Percentiles rank a stretch among this genome's conserved stretches.
These are phyloP conservation scores for Elaeagnus macrophylla DNA, from an alignment of 306 rosid species.

Conservation along the genomic window DNA sequence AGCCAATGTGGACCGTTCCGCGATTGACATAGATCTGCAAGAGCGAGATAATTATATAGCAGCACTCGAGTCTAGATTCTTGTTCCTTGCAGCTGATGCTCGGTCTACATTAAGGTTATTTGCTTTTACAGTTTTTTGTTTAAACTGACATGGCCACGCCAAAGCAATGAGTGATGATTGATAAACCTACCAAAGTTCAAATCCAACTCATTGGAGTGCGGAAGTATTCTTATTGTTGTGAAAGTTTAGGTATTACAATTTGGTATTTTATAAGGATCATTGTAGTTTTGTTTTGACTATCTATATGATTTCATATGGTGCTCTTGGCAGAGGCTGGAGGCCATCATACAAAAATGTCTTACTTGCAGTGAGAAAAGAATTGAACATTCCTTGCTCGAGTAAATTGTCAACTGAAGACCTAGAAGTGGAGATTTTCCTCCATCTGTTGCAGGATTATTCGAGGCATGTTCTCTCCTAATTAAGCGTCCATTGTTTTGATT, in stretches of 20 bases:
- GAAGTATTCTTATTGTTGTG: not conserved
- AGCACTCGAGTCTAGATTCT: constrained; percentile 72
- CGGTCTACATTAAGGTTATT: constrained; percentile 69
- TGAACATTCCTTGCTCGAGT: constrained; percentile 65
- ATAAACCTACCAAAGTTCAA: not conserved
- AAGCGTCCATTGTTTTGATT: not conserved
- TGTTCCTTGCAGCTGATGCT: constrained; percentile 89
- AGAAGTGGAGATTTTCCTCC: constrained; percentile 89
- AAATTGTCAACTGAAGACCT: constrained; percentile 70
- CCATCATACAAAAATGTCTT: constrained; percentile 86
- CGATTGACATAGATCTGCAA: constrained; percentile 65
- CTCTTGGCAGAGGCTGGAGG: constrained; percentile 79
- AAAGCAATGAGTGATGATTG: not conserved
- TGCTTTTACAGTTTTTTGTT: not conserved
- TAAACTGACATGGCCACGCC: not conserved
- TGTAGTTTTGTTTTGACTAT: constrained; percentile 6
- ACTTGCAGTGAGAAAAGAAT: constrained; percentile 62
- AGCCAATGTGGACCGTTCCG: constrained; percentile 45
- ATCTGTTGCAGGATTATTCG: constrained; percentile 51
- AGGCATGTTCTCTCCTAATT: constrained; percentile 28
- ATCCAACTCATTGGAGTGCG: constrained; percentile 1
- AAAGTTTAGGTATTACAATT: not conserved
- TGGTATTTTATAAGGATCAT: not conserved
- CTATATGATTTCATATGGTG: constrained; percentile 9
- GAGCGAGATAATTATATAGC: constrained; percentile 60